phyloP scores from a whole-genome alignment of 2,329 filamentous ascomycete species.

The Fusarium fracticaudum region DNA sequence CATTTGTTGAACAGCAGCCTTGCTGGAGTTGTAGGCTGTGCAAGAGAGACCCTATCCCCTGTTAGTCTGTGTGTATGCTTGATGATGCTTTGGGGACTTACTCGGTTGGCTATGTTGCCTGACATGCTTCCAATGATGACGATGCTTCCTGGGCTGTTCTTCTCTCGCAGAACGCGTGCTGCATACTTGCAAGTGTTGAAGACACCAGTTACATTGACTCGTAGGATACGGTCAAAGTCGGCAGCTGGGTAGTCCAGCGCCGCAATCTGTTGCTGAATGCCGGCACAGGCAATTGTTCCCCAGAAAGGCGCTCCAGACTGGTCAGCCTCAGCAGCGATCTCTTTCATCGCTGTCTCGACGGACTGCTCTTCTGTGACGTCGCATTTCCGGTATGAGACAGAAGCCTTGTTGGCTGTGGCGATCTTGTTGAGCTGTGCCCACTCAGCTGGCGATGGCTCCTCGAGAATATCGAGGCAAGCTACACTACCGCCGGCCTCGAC shows the following conservation, averaged over 20 bases:
- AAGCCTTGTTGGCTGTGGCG: conserved; percentile 47
- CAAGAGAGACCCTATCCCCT: conserved; percentile 65
- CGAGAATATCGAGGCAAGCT: conserved; percentile 58
- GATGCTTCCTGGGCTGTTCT: conserved; percentile 56
- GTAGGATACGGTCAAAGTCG: conserved; percentile 74
- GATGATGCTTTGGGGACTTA: conserved; percentile 42
- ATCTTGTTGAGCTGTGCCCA: conserved; percentile 55
- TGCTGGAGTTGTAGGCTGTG: conserved; percentile 70
- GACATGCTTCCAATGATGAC: conserved; percentile 62
- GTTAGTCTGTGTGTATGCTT: not conserved
- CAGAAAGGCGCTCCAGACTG: conserved; percentile 46
- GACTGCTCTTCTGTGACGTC: conserved; percentile 58
- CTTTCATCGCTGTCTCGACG: conserved; percentile 48
- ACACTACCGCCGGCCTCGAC: conserved; percentile 60
- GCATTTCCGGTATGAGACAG: conserved; percentile 54
- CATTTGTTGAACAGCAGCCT: conserved; percentile 69
- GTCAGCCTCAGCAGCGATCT: conserved; percentile 50
- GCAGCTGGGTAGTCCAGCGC: conserved; percentile 59
- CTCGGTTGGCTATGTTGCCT: conserved; percentile 60
- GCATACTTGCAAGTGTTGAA: conserved; percentile 77
- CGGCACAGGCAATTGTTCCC: conserved; percentile 57
- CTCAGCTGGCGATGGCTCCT: conserved; percentile 49
- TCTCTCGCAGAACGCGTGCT: conserved; percentile 64
- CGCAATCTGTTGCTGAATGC: conserved; percentile 58
- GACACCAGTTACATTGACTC: conserved; percentile 76